A percentile compares a stretch with the other conserved stretches of the same genome.
Conservation (phyloP, 2,329 filamentous ascomycete genomes). For the Mycosphaerella arachidis region DNA sequence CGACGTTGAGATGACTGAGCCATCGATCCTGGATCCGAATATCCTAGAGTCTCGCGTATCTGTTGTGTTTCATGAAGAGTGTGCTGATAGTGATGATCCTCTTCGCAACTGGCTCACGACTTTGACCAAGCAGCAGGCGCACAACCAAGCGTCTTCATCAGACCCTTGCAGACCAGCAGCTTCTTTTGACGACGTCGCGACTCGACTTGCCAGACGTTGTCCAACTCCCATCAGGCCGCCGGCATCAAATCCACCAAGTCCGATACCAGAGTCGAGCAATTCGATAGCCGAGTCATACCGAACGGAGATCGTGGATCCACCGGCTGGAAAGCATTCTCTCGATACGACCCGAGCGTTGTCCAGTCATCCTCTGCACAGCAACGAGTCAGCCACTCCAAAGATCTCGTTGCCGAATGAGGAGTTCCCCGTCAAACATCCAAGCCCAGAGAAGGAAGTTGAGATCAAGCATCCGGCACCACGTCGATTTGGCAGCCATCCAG, state of each 20-base stretch:
- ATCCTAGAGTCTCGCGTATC: slow-evolving; percentile 33
- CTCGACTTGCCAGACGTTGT: slow-evolving; percentile 16
- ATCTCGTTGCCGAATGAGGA: slow-evolving; percentile 28
- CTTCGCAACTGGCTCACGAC: slow-evolving; percentile 29
- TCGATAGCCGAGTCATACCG: slow-evolving; percentile 27
- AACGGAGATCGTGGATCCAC: slow-evolving; percentile 20
- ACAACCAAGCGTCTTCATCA: background rate
- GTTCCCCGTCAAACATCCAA: slow-evolving; percentile 27
- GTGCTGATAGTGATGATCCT: slow-evolving; percentile 16
- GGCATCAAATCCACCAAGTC: slow-evolving; percentile 31
- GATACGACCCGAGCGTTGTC: slow-evolving; percentile 21
- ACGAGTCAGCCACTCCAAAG: slow-evolving; percentile 10
- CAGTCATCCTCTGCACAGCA: slow-evolving; percentile 18
- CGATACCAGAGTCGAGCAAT: slow-evolving; percentile 25
- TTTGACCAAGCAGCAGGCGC: slow-evolving; percentile 20
- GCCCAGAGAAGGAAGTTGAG: slow-evolving; percentile 25
- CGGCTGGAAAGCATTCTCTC: slow-evolving; percentile 19
- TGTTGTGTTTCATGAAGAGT: slow-evolving; percentile 31
- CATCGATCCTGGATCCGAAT: slow-evolving; percentile 17
- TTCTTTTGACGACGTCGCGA: slow-evolving; percentile 20
- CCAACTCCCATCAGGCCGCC: slow-evolving; percentile 29
- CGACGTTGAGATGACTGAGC: background rate
- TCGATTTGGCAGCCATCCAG: slow-evolving; percentile 29
- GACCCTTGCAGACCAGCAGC: slow-evolving; percentile 12
- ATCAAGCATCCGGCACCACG: slow-evolving; percentile 30